Evolutionary conservation across 2,329 filamentous ascomycete genomes (phyloP), one percentile per base, ranked within the genome.

Genomic region (Pseudopithomyces maydicus): DNA sequence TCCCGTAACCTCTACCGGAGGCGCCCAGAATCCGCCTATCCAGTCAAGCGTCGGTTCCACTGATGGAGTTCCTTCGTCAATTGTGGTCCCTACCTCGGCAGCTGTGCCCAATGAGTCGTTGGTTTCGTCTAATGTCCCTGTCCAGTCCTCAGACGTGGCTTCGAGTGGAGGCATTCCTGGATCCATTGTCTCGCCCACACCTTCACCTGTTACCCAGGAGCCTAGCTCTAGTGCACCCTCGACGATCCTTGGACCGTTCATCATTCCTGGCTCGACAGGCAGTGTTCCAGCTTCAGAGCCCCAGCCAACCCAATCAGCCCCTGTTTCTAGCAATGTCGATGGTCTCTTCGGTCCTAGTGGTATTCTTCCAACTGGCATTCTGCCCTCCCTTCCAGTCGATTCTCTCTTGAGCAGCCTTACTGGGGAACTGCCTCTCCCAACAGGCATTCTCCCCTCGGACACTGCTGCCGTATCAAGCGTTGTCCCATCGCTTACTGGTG

Each of bases 241-340:
- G 2, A 58, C 61, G 19, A 52, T 67, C 23, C 39, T 63, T 1
- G 61, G 58, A 10, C 58, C 58, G 2, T 50, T 69, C 17, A 51
- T 68, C 29, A 50, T 59, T 32, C 52, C 47, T 38, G 65, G 60
- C 17, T 65, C 67, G 11, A 67, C 67, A 10, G 66, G 63, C 23
- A 58, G 56, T 38, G 50, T 64, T 23, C 60, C 71, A 22, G 55
- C 53, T 5, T 58, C 64, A 38, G 36, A 41, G n/a, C 23, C 48
- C 20, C 62, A 63, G 52, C 70, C 72, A 10, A 64, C 63, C 1
- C 22, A 22, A 14, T 35, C 47, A 12, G 51, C 41, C 33, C 41
- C 39, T 29, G 47, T 23, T 23, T 52, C 14, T 32, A 12, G n/a
- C 17, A 23, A 17, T 35, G 54, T 26, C 39, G 55, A 38, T 36